These are phyloP conservation scores for Acacia melanoxylon DNA, from an alignment of 306 rosid species.

Conservation along the genomic window DNA sequence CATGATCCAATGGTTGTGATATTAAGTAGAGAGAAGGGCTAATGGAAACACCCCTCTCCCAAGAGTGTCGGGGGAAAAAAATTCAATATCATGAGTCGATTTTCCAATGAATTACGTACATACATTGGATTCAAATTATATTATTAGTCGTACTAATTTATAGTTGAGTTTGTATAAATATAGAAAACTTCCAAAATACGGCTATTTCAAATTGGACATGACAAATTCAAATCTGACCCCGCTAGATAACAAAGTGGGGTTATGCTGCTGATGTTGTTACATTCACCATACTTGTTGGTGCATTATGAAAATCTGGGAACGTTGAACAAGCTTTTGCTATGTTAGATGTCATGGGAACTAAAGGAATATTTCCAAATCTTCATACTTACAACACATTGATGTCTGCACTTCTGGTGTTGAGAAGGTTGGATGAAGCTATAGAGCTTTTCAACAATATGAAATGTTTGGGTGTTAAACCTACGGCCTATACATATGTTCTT, in stretches of 20 bases:
- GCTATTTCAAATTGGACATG: too few relatives aligned
- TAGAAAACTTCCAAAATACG: too few relatives aligned
- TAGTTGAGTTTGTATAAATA: too few relatives aligned
- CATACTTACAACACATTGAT: conserved; percentile 85
- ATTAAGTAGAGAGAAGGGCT: too few relatives aligned
- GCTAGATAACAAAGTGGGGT: conserved; percentile 27
- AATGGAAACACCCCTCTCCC: too few relatives aligned
- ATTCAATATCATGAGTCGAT: background rate
- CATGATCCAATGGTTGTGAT: too few relatives aligned
- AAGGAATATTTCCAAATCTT: conserved; percentile 78
- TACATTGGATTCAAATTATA: background rate
- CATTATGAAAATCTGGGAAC: conserved; percentile 73
- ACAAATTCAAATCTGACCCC: too few relatives aligned
- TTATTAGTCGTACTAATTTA: too few relatives aligned
- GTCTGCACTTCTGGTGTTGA: conserved; percentile 62
- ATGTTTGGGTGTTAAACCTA: conserved; percentile 66
- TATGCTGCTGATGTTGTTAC: conserved; percentile 83
- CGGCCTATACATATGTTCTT: conserved; percentile 79
- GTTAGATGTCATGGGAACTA: conserved; percentile 62
- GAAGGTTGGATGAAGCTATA: conserved; percentile 75
- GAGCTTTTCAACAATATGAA: conserved; percentile 67
- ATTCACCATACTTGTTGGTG: conserved; percentile 74
- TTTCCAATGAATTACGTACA: background rate
- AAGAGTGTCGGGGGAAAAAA: too few relatives aligned
- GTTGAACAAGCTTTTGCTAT: conserved; percentile 65